Evolutionary conservation across 2,329 filamentous ascomycete genomes (phyloP), one percentile per base, ranked within the genome.

Genomic region (Xylaria polymorpha): DNA sequence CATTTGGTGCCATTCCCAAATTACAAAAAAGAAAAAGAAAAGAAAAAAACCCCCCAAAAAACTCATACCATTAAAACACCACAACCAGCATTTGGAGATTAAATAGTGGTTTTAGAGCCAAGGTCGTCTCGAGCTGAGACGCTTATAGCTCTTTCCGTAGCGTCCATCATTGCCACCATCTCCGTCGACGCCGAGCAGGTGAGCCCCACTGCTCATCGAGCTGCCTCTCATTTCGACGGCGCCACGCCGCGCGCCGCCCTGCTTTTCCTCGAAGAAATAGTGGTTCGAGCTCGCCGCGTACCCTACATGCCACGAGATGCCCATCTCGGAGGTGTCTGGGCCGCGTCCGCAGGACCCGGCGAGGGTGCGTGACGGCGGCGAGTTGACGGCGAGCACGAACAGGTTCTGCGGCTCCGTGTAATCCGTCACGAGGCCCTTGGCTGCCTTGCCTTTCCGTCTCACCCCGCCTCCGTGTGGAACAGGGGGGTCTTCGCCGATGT

Each of bases 381-480:
- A 78, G 75, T 94, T 94, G 61, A 94, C 83, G 1, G 91, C 90
- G 0, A 94, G 80, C 0, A 89, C 84, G 74, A 94, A 94, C 1
- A 94, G 81, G 76, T 94, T 94, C 63, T 91, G 88, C 0, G 92
- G 91, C 74, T 95, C 92, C 0, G 90, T 92, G 76, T 92, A 94
- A 80, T 95, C 93, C 0, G 91, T 94, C 8, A 95, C 87, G 25
- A 93, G 85, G 18, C 75, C 75, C 46, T 64, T 68, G 10, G 67
- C 70, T 3, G 61, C 61, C 35, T 66, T 70, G 41, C 35, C 15
- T 44, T 41, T 29, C 8, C 7, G 10, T 5, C 18, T 46, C 39
- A 58, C 2, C n/a, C 41, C 46, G 12, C 53, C 8, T n/a, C n/a
- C n/a, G 8, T 12, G 20, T 14, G 10, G n/a, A n/a, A n/a, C n/a